These are phyloP conservation scores for Eruca vesicaria DNA, from an alignment of 441 rosid species.

Conservation along the genomic window DNA sequence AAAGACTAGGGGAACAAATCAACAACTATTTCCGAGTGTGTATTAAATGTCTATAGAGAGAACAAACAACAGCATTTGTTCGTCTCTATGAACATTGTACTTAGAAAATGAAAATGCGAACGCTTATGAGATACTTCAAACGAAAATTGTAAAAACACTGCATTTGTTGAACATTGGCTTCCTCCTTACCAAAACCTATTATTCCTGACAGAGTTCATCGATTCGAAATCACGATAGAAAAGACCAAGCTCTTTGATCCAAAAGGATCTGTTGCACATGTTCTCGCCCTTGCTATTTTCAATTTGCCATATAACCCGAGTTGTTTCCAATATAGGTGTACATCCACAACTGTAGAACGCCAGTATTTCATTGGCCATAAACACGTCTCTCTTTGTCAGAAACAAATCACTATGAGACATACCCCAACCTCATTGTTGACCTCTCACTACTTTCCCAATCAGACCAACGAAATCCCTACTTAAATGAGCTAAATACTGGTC, in stretches of 20 bases:
- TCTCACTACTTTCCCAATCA: neutral
- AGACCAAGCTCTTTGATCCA: neutral
- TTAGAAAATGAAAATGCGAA: no score
- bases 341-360: neutral
- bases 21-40: no score
- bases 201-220: neutral
- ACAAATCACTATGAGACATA: neutral
- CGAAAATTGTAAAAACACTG: no score
- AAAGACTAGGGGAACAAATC: no score
- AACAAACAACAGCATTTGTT: no score
- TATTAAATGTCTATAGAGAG: no score
- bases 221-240: neutral
- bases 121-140: no score
- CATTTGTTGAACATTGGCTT: no score
- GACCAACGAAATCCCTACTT: neutral
- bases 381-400: neutral
- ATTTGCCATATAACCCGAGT: neutral
- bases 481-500: neutral
- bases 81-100: no score
- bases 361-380: neutral
- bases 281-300: neutral
- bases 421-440: neutral
- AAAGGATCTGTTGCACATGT: neutral
- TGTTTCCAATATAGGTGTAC: neutral
- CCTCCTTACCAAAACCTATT: neutral